Conservation (phyloP, 2,329 filamentous ascomycete species). For the Macroventuria anomochaeta region DNA sequence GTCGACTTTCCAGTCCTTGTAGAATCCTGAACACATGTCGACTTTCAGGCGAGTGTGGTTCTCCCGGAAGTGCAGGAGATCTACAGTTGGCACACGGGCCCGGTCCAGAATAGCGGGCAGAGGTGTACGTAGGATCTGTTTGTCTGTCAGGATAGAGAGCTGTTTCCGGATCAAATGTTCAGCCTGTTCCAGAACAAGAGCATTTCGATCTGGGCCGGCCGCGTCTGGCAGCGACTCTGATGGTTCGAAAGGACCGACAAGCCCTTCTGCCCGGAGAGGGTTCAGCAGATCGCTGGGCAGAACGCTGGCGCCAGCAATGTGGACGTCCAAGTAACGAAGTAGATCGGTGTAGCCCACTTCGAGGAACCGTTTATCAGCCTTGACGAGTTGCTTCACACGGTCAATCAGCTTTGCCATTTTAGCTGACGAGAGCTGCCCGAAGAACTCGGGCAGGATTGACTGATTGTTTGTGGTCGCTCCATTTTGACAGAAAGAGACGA, state of each 20-base stretch:
- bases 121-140: neutral
- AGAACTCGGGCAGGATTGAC: conserved; percentile 30
- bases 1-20: conserved; percentile 25
- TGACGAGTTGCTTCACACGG: conserved; percentile 26
- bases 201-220: neutral
- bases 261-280: conserved; percentile 28
- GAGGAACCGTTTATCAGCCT: conserved; percentile 21
- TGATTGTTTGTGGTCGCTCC: conserved; percentile 4
- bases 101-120: conserved; percentile 11
- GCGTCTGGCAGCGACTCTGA: neutral
- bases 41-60: conserved; percentile 24
- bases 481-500: conserved; percentile 18
- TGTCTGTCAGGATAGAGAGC: conserved; percentile 20
- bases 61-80: conserved; percentile 8
- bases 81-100: conserved; percentile 3
- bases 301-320: conserved; percentile 17
- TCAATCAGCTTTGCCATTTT: conserved; percentile 23
- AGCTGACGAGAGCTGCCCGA: conserved; percentile 26
- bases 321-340: conserved; percentile 26
- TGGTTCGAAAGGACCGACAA: conserved; percentile 24
- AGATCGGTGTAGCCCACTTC: conserved; percentile 17
- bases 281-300: conserved; percentile 37
- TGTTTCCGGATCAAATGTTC: conserved; percentile 25
- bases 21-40: conserved; percentile 21
- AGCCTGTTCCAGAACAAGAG: conserved; percentile 23